These are phyloP conservation scores for Madurella fahalii DNA, from an alignment of 2,329 filamentous ascomycete species.

Conservation along the genomic window DNA sequence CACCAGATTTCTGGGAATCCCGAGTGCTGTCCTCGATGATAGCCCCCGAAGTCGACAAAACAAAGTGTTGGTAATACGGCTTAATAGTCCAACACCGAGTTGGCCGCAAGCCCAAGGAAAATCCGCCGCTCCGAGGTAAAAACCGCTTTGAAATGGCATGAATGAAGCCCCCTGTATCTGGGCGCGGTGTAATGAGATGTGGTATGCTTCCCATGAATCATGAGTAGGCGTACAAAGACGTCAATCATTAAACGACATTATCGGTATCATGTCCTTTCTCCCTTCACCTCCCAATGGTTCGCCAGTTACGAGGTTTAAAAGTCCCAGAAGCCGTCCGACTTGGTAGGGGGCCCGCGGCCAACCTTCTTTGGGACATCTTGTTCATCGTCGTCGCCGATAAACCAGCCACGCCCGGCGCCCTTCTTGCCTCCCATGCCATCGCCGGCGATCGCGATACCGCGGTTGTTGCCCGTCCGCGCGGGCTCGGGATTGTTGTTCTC, in stretches of 20 bases:
- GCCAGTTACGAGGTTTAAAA: conserved; percentile 32
- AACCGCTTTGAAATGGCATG: no score
- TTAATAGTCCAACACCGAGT: conserved; percentile 8
- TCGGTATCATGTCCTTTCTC: not conserved
- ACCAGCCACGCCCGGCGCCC: conserved; percentile 53
- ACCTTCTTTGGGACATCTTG: conserved; percentile 37
- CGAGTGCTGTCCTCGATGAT: not conserved
- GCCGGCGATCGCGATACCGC: conserved; percentile 49
- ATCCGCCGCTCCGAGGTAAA: not conserved
- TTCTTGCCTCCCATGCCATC: conserved; percentile 64
- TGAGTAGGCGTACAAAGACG: not conserved
- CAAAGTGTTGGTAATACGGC: conserved; percentile 1
- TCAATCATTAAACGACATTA: not conserved
- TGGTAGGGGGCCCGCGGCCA: conserved; percentile 31
- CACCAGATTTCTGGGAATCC: not conserved
- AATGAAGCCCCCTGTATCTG: no score
- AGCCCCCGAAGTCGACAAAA: conserved; percentile 1
- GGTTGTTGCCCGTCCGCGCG: conserved; percentile 23
- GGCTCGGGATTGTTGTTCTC: conserved; percentile 43
- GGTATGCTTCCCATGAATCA: not conserved
- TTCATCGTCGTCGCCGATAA: conserved; percentile 51
- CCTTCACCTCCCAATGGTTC: not conserved
- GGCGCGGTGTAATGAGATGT: not conserved
- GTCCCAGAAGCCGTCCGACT: conserved; percentile 45
- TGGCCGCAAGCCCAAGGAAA: not conserved